phyloP scores from a whole-genome alignment of 2,329 filamentous ascomycete species.

The Pseudogymnoascus sp. region DNA sequence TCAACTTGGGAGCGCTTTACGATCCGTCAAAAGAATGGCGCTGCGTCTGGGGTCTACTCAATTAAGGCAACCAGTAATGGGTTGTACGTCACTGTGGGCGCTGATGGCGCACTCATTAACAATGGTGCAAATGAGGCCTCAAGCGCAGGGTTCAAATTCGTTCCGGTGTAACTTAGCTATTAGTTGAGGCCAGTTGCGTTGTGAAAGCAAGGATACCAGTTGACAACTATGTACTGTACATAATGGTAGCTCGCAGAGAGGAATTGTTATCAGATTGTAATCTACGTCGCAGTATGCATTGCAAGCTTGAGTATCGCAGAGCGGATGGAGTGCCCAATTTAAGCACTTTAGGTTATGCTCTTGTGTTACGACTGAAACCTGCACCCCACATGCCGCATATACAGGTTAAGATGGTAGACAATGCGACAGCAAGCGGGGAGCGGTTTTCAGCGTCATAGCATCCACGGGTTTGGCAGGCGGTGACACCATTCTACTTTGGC shows the following conservation, averaged over 20 bases:
- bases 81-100: slow-evolving; percentile 18
- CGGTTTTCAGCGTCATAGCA: neutral
- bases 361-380: no score
- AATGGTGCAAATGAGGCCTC: slow-evolving; percentile 15
- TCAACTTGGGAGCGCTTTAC: slow-evolving; percentile 21
- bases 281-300: neutral
- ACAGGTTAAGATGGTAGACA: neutral
- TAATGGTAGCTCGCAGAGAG: slow-evolving; percentile 10
- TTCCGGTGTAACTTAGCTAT: slow-evolving; percentile 9
- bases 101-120: slow-evolving; percentile 20
- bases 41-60: slow-evolving; percentile 19
- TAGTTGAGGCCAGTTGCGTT: neutral
- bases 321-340: no score
- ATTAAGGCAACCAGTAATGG: slow-evolving; percentile 23
- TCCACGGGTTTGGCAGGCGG: neutral
- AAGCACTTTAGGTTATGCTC: no score
- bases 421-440: neutral
- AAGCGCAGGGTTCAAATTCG: slow-evolving; percentile 13
- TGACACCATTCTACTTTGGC: neutral
- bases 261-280: slow-evolving; percentile 13
- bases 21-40: slow-evolving; percentile 20
- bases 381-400: no score
- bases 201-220: neutral
- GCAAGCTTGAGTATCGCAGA: no score
- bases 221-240: neutral